These are phyloP conservation scores for Dothistroma septosporum DNA, from an alignment of 2,329 filamentous ascomycete genomes.

Conservation along the genomic window DNA sequence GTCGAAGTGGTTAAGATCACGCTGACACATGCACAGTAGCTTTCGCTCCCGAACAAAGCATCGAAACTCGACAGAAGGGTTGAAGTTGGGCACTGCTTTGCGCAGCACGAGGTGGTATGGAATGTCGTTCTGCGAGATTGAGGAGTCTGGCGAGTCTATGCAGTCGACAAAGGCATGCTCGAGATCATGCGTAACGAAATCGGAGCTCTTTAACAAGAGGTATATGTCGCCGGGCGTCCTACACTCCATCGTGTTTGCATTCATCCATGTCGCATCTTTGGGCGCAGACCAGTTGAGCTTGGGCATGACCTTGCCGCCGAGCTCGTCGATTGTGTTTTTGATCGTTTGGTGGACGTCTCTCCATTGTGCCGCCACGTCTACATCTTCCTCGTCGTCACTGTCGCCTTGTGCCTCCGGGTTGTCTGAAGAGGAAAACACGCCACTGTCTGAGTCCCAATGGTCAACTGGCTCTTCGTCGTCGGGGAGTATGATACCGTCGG, in stretches of 20 bases:
- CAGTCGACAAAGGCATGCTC: slow-evolving; percentile 87
- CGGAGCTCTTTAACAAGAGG: slow-evolving; percentile 86
- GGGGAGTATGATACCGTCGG: slow-evolving; percentile 87
- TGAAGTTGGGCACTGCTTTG: slow-evolving; percentile 74
- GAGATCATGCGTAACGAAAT: slow-evolving; percentile 90
- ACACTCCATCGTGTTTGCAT: slow-evolving; percentile 86
- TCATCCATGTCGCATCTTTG: slow-evolving; percentile 92
- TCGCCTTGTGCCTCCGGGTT: slow-evolving; percentile 14
- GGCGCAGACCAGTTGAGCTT: slow-evolving; percentile 98
- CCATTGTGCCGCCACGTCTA: slow-evolving; percentile 50
- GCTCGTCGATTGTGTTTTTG: slow-evolving; percentile 68
- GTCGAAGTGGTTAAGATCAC: slow-evolving; percentile 84
- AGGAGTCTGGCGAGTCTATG: slow-evolving; percentile 35
- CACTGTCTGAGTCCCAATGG: slow-evolving; percentile 50
- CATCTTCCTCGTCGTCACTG: slow-evolving; percentile 32
- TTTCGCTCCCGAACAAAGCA: slow-evolving; percentile 85
- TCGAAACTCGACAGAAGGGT: slow-evolving; percentile 88
- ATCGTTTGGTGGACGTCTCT: slow-evolving; percentile 72
- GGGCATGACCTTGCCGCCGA: slow-evolving; percentile 81
- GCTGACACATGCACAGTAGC: slow-evolving; percentile 78
- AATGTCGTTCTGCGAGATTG: slow-evolving; percentile 44
- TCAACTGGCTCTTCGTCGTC: slow-evolving; percentile 46
- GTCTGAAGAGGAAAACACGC: slow-evolving; percentile 46
- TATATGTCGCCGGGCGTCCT: slow-evolving; percentile 86
- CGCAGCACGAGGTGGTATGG: slow-evolving; percentile 78